A percentile compares a stretch with the other conserved stretches of the same genome.
These are phyloP conservation scores for Xylariaceae sp. DNA, from an alignment of 2,329 filamentous ascomycete genomes.

Conservation along the genomic window DNA sequence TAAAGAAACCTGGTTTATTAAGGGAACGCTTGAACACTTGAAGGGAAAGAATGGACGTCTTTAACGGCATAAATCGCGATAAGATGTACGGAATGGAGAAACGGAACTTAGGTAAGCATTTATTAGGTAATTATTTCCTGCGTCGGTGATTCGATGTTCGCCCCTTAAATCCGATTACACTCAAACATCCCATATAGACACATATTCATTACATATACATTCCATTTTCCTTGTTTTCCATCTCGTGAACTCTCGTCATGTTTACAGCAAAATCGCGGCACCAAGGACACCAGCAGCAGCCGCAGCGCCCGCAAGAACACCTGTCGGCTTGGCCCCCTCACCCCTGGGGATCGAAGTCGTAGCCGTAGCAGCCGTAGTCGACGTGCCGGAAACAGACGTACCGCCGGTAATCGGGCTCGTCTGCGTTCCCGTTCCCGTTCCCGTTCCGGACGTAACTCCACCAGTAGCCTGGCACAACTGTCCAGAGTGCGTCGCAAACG, in stretches of 20 bases:
- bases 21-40: neutral
- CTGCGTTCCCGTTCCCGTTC: neutral
- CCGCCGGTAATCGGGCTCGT: neutral
- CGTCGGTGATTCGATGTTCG: no score
- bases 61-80: neutral
- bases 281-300: slow-evolving; percentile 10
- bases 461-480: slow-evolving; percentile 8
- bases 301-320: slow-evolving; percentile 4
- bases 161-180: no score
- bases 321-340: slow-evolving; percentile 6
- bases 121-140: neutral
- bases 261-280: slow-evolving; percentile 7
- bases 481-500: slow-evolving; percentile 13
- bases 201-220: neutral
- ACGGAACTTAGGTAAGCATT: neutral
- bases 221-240: neutral
- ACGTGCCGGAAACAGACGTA: neutral
- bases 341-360: neutral
- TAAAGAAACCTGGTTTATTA: neutral
- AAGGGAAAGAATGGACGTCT: neutral
- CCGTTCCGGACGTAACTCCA: neutral
- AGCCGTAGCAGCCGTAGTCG: neutral
- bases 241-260: neutral
- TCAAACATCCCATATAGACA: no score
- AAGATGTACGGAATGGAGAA: no score